A percentile compares a stretch with the other conserved stretches of the same genome.
These are phyloP conservation scores for Euptelea pleiosperma DNA, from an alignment of 164 flowering plant genomes.

Conservation along the genomic window DNA sequence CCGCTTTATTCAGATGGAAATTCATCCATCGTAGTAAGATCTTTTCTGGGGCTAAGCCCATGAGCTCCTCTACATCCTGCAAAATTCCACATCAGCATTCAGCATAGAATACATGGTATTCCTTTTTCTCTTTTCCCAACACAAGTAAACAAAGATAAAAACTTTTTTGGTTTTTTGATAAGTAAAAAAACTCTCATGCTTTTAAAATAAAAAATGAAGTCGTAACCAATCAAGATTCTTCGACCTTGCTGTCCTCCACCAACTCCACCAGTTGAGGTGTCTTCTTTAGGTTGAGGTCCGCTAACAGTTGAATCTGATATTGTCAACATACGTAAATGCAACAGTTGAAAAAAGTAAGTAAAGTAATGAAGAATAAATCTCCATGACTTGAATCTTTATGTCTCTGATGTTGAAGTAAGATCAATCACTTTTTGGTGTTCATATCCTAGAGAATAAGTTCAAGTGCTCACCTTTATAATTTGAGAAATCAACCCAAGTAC, in stretches of 20 bases:
- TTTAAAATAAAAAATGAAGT: not conserved
- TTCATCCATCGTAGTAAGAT: slow-evolving; percentile 87
- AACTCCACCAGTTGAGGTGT: slow-evolving; percentile 88
- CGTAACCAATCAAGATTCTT: not conserved
- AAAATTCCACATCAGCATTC: slow-evolving; percentile 11
- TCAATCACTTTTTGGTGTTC: too few relatives aligned
- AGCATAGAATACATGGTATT: not conserved
- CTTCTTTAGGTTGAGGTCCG: slow-evolving; percentile 86
- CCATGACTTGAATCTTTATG: too few relatives aligned
- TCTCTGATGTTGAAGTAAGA: too few relatives aligned
- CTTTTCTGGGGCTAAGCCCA: slow-evolving; percentile 80
- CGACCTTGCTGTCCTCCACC: slow-evolving; percentile 72
- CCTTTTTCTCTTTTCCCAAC: not conserved
- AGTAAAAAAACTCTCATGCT: too few relatives aligned
- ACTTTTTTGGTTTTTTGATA: too few relatives aligned
- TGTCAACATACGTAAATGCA: slow-evolving; percentile 1
- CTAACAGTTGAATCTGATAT: slow-evolving; percentile 81
- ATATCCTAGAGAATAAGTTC: slow-evolving; percentile 1
- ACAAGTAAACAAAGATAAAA: not conserved
- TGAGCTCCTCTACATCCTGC: slow-evolving; percentile 90
- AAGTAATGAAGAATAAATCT: too few relatives aligned
- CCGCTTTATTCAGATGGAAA: slow-evolving; percentile 78
- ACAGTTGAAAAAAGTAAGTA: not conserved
- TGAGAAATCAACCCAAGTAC: slow-evolving; percentile 91
- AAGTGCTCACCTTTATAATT: slow-evolving; percentile 72